Percentiles rank a stretch among this genome's conserved stretches.
Evolutionary conservation across 176 grass and related monocot genomes (phyloP).

Genomic region (Coix lacrymajobi): DNA sequence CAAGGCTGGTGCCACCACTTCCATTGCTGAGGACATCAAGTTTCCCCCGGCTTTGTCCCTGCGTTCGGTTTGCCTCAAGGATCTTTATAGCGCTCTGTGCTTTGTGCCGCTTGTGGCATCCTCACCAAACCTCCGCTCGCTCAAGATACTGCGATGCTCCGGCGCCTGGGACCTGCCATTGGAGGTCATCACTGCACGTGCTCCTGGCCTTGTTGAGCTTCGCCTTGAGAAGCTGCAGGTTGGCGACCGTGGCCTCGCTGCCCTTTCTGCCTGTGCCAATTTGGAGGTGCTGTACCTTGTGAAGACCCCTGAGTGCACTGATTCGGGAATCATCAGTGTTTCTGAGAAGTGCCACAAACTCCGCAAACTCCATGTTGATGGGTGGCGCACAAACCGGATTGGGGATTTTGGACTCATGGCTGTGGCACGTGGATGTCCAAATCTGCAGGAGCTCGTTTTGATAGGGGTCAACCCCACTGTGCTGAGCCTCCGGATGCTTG

Average conservation of each 20-base stretch:
- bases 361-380: slow-evolving; percentile 86
- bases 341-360: slow-evolving; percentile 67
- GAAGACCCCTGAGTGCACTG: slow-evolving; percentile 86
- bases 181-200: slow-evolving; percentile 34
- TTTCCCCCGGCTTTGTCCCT: slow-evolving; percentile 34
- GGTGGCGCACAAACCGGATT: slow-evolving; percentile 82
- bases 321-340: slow-evolving; percentile 57
- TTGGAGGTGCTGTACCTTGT: slow-evolving; percentile 84
- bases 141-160: slow-evolving; percentile 88
- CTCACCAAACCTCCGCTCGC: slow-evolving; percentile 66
- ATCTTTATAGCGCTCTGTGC: slow-evolving; percentile 77
- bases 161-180: slow-evolving; percentile 78
- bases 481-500: slow-evolving; percentile 59
- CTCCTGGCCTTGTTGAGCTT: slow-evolving; percentile 53
- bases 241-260: slow-evolving; percentile 57
- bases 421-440: slow-evolving; percentile 49
- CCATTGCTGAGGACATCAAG: slow-evolving; percentile 27
- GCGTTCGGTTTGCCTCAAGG: slow-evolving; percentile 78
- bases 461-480: slow-evolving; percentile 79
- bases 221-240: slow-evolving; percentile 96
- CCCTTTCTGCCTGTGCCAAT: slow-evolving; percentile 41
- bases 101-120: slow-evolving; percentile 68
- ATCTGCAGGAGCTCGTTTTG: slow-evolving; percentile 82
- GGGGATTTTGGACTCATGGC: slow-evolving; percentile 72
- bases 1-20: slow-evolving; percentile 25